A percentile compares a stretch with the other conserved stretches of the same genome.
phyloP scores from a whole-genome alignment of 768 basidiomycete species.

The Leccinum subgranulosum region DNA sequence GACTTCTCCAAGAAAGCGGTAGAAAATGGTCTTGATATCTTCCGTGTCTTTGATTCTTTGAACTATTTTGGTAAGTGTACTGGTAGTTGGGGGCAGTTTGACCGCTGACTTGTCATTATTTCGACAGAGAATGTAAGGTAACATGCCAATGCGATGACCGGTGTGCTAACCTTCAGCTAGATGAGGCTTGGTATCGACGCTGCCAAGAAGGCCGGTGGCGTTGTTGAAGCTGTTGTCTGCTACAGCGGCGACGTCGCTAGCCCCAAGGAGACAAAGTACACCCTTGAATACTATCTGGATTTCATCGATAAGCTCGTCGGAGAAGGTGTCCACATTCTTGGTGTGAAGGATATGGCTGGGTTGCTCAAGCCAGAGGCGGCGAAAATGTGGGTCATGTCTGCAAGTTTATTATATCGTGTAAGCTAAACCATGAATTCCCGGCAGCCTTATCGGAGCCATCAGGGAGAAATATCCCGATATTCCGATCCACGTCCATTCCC shows the following conservation, averaged over 20 bases:
- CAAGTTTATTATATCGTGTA: background rate
- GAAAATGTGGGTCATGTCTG: slow-evolving; percentile 56
- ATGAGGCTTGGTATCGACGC: slow-evolving; percentile 99
- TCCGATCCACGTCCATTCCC: slow-evolving; percentile 98
- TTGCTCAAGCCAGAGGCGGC: slow-evolving; percentile 94
- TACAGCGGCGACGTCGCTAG: slow-evolving; percentile 97
- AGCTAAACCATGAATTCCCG: slow-evolving; percentile 6
- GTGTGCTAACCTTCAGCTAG: slow-evolving; percentile 39
- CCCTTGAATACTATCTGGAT: slow-evolving; percentile 94
- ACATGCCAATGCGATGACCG: background rate
- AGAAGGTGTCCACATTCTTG: slow-evolving; percentile 95
- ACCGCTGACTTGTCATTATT: slow-evolving; percentile 5
- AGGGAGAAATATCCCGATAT: slow-evolving; percentile 95
- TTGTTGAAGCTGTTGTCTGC: slow-evolving; percentile 95
- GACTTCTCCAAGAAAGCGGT: slow-evolving; percentile 99
- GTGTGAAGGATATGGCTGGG: slow-evolving; percentile 99
- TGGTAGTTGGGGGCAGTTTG: background rate
- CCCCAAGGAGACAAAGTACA: slow-evolving; percentile 96
- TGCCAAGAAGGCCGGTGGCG: slow-evolving; percentile 99
- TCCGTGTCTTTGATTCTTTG: slow-evolving; percentile 98
- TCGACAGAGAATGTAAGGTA: slow-evolving; percentile 63
- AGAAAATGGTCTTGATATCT: slow-evolving; percentile 99
- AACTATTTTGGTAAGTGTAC: slow-evolving; percentile 86
- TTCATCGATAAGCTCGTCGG: slow-evolving; percentile 90
- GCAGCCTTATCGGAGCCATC: slow-evolving; percentile 88